A percentile compares a stretch with the other conserved stretches of the same genome.
Evolutionary conservation across 1,284 basidiomycete species (phyloP).

Genomic region (Sanghuangporus sanghuang): DNA sequence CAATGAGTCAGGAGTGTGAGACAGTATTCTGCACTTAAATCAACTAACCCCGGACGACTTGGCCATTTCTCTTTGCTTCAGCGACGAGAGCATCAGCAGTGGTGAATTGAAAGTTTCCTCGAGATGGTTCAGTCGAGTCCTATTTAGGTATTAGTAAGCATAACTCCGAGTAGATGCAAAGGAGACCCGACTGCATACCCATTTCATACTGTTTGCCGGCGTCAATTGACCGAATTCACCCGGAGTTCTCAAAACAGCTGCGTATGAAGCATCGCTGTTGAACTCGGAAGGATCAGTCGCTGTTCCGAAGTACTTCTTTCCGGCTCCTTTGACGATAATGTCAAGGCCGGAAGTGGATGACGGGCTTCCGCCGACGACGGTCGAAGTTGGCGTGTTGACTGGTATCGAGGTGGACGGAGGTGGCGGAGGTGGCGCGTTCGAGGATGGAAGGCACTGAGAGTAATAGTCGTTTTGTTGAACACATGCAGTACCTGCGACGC

Average conservation of each 20-base stretch:
- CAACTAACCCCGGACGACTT: conserved; percentile 17
- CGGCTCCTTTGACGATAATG: conserved; percentile 21
- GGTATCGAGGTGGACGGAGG: conserved; percentile 1
- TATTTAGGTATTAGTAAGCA: not conserved
- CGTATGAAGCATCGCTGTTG: conserved; percentile 21
- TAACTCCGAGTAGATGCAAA: not conserved
- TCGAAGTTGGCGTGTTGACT: conserved; percentile 5
- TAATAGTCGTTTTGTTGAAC: conserved; percentile 27
- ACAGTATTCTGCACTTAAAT: not conserved
- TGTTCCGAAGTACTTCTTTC: conserved; percentile 25
- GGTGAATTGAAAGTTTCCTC: conserved; percentile 25
- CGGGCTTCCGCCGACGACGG: conserved; percentile 2
- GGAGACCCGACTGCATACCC: conserved; percentile 20
- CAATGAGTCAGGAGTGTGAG: not conserved
- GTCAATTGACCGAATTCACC: conserved; percentile 32
- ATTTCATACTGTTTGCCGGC: conserved; percentile 36
- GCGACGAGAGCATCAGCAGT: conserved; percentile 24
- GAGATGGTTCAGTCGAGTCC: conserved; percentile 22
- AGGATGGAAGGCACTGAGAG: conserved; percentile 29
- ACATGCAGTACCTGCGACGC: conserved; percentile 28
- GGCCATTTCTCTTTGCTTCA: conserved; percentile 23
- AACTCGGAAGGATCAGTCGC: conserved; percentile 23
- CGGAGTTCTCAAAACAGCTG: conserved; percentile 21
- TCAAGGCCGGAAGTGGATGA: conserved; percentile 15
- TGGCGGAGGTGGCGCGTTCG: not conserved